Base-by-base conservation (phyloP, 805 yeast genomes). In the Lachancea quebecensis region DNA sequence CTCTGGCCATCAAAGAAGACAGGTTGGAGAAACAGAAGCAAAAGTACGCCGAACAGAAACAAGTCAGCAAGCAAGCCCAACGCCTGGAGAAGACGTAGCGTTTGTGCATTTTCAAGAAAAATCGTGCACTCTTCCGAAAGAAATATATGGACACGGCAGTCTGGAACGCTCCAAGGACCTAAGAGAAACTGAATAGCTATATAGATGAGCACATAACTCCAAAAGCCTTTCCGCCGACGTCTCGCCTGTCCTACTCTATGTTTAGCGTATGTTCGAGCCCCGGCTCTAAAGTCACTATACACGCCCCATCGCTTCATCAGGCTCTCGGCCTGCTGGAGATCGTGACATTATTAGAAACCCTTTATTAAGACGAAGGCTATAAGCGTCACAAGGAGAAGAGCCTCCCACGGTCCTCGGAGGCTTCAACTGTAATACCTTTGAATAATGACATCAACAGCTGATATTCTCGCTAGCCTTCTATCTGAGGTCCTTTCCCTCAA, bases 1-100 rank as follows among this genome's bases (percentile, higher is more conserved):
- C 70, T 5, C 51, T 57, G 38, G 50, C 58, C 10, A 54, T 69
- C 44, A 64, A 60, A 33, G 64, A 59, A 41, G 65, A 66, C 36
- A 55, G 55, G 11, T 43, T 51, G 38, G 52, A 47, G 41, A 55
- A 56, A 42, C 55, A 58, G 46, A 56, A 50, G 40, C 59, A 52
- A 30, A 57, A 54, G 46, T 59, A 59, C 38, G 43, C 46, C 25
- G 37, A 41, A n/a, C 43, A 33, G 25, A 33, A 25, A 6, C 38
- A 32, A 27, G 43, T 40, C 34, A 15, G 28, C 15, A 25, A 16
- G 14, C 38, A 33, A 15, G 38, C 34, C 14, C 27, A 39, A 16
- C 12, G 32, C 14, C 10, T 32, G 11, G 16, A 32, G 14, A 21
- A 14, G 12, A 39, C 30, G 14, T 30, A 30, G 33, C 14, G 3